Evolutionary conservation across 106 monocot species (phyloP), one percentile per base, ranked within the genome.

Genomic region (Xerophyta viscosa): DNA sequence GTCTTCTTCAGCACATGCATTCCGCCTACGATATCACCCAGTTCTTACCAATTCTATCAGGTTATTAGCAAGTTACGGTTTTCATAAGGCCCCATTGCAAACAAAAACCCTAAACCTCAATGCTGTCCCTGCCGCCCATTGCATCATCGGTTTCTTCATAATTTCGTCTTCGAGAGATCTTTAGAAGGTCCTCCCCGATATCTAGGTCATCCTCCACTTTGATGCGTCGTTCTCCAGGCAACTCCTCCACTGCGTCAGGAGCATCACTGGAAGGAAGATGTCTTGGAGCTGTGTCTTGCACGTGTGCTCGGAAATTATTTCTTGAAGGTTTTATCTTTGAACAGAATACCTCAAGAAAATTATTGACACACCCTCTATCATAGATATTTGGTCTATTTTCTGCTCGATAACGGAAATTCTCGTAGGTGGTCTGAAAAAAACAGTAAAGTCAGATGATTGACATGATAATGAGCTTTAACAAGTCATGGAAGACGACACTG

Each of bases 131-230:
- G 14, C 62, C 43, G n/a, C 63, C 71, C 48, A 75, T 68, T 27
- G 70, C 77, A 27, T 66, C 80, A 9, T 77, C 84, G 14, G 72
- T 36, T 46, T 72, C 81, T 28, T 60, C 81, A 43, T 43, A 17
- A 17, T 17, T 43, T 3, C 3, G 43, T 10, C 43, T 2, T 3
- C 3, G 7, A 17, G 43, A 14, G 43, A 43, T 43, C 14, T 43
- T 43, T 14, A 8, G 43, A 3, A 43, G 43, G 3, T 43, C 7
- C 12, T 3, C 43, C 12, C 91, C 91, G n/a, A 91, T 71, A 22
- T 91, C 91, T 14, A 86, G 74, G 48, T 91, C 91, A 52, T 91
- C 85, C 58, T 91, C 91, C 19, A 91, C 91, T 63, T 91, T 91
- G 8, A 68, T 68, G 25, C 91, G 70, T 26, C 74, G 77, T 10